phyloP scores from a whole-genome alignment of 306 rosid species.

The Pyrus pyrifolia region DNA sequence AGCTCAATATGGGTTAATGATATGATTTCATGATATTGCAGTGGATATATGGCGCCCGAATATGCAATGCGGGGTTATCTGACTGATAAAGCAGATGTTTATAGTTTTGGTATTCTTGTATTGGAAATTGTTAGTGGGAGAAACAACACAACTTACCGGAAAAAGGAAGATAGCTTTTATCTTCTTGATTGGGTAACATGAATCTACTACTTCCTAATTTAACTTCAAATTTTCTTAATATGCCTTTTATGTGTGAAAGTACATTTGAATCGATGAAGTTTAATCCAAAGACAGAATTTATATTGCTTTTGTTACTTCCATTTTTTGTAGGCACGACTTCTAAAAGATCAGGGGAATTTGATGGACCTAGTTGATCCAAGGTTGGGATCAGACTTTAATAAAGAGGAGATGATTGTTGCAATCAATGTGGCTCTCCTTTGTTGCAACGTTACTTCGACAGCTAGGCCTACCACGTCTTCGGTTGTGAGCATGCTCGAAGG shows the following conservation, averaged over 20 bases:
- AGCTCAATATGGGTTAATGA: neutral
- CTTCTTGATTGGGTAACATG: constrained; percentile 32
- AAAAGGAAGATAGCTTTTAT: constrained; percentile 2
- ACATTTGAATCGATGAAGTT: neutral
- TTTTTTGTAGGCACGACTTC: constrained; percentile 20
- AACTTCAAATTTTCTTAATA: neutral
- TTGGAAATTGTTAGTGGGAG: constrained; percentile 23
- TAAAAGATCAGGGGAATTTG: constrained; percentile 19
- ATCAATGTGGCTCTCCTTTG: constrained; percentile 35
- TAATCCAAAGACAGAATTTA: too few relatives aligned
- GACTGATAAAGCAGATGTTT: constrained; percentile 30
- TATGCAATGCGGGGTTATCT: constrained; percentile 25
- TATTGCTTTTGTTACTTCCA: neutral
- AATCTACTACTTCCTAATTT: neutral
- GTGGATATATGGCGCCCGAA: constrained; percentile 35
- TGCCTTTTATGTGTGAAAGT: neutral
- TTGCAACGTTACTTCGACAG: constrained; percentile 20
- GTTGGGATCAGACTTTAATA: constrained; percentile 21
- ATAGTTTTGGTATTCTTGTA: constrained; percentile 25
- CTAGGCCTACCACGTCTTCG: constrained; percentile 34
- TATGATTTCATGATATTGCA: neutral
- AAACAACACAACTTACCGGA: constrained; percentile 5
- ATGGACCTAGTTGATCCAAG: constrained; percentile 36
- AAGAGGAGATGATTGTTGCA: constrained; percentile 20
- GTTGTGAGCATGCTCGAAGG: constrained; percentile 52